Conservation (phyloP, 2,329 filamentous ascomycete species). For the Claviceps sp. region DNA sequence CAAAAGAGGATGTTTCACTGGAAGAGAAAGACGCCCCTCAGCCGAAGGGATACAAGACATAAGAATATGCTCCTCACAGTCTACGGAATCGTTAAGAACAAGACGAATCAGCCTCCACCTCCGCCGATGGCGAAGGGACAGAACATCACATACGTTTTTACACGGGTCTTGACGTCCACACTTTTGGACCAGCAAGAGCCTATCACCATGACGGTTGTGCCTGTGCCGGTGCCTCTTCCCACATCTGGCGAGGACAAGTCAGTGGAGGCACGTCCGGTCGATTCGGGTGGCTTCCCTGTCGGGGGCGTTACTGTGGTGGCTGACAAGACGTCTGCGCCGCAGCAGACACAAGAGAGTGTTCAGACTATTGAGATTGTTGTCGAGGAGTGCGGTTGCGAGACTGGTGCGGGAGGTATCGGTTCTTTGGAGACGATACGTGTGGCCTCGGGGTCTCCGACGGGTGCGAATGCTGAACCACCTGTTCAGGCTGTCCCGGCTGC, state of each 20-base stretch:
- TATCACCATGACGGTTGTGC: conserved; percentile 1
- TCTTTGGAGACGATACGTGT: background rate
- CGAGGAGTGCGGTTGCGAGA: conserved; percentile 12
- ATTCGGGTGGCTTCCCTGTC: background rate
- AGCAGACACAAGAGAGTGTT: background rate
- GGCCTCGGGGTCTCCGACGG: too few relatives aligned
- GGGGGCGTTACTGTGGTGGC: too few relatives aligned
- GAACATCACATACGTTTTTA: conserved; percentile 6
- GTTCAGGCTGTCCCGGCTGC: too few relatives aligned
- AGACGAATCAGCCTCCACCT: conserved; percentile 17
- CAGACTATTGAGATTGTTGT: conserved; percentile 12
- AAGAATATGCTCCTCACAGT: conserved; percentile 26
- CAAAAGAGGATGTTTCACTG: background rate
- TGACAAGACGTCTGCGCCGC: too few relatives aligned
- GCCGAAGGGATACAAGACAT: conserved; percentile 15
- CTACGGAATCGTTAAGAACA: conserved; percentile 24
- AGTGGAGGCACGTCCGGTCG: too few relatives aligned
- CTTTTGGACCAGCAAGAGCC: background rate
- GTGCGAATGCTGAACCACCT: too few relatives aligned
- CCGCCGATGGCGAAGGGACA: conserved; percentile 17
- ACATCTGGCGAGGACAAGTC: background rate
- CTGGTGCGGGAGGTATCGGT: background rate
- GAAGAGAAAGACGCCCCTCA: background rate
- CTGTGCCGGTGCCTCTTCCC: background rate
- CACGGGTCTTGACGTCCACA: background rate